Evolutionary conservation across 805 yeast genomes (phyloP).

Genomic region (Lipomyces yamadae): DNA sequence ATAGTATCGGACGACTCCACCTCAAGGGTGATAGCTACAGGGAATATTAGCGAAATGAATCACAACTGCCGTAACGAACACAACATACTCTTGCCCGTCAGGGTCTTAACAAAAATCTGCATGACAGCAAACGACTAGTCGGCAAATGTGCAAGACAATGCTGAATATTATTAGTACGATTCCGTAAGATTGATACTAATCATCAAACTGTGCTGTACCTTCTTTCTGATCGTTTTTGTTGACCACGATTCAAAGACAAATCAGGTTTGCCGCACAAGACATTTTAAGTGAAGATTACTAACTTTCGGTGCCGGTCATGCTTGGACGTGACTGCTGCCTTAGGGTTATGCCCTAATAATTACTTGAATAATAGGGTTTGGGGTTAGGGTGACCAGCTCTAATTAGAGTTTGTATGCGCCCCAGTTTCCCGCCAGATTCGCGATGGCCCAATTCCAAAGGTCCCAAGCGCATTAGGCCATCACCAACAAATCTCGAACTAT

Average conservation of each 20-base stretch:
- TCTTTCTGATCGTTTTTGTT: conserved; percentile 41
- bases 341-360: neutral
- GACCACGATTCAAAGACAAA: conserved; percentile 17
- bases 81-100: conserved; percentile 79
- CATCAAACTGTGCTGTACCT: conserved; percentile 25
- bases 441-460: neutral
- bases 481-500: neutral
- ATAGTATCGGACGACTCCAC: conserved; percentile 98
- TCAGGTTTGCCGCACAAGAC: neutral
- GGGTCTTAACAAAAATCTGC: conserved; percentile 96
- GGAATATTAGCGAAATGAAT: neutral
- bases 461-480: neutral
- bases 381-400: neutral
- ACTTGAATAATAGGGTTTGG: too few species aligned
- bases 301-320: neutral
- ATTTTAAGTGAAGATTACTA: too few species aligned
- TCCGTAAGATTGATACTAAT: neutral
- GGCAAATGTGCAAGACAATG: conserved; percentile 43
- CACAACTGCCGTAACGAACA: conserved; percentile 38
- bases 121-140: conserved; percentile 47
- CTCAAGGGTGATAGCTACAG: conserved; percentile 85
- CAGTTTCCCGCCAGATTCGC: neutral
- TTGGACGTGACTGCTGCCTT: neutral
- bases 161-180: neutral
- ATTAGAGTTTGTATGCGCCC: neutral